Conservation (phyloP, 2,329 filamentous ascomycete genomes). For the Zasmidium angulare region DNA sequence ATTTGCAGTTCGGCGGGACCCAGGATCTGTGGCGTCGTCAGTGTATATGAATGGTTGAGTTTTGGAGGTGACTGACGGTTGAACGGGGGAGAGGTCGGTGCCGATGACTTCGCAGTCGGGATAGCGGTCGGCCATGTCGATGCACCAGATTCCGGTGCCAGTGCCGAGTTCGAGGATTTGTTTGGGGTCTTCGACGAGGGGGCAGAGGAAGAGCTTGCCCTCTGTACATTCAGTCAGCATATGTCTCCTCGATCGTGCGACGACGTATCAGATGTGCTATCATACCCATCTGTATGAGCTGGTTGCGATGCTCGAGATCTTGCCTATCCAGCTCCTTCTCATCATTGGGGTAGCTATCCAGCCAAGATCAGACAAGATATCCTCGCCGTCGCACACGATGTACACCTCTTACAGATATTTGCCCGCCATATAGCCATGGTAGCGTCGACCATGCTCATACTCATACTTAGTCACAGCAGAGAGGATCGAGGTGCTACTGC, state of each 20-base stretch:
- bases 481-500: slow-evolving; percentile 20
- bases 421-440: slow-evolving; percentile 32
- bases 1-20: slow-evolving; percentile 30
- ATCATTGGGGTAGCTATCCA: slow-evolving; percentile 29
- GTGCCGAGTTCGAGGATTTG: slow-evolving; percentile 52
- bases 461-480: slow-evolving; percentile 18
- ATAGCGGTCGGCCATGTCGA: slow-evolving; percentile 39
- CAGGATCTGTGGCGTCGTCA: slow-evolving; percentile 10
- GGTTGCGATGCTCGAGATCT: slow-evolving; percentile 36
- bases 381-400: not conserved
- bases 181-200: slow-evolving; percentile 37
- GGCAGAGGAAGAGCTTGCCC: slow-evolving; percentile 42
- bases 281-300: slow-evolving; percentile 23
- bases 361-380: too few species aligned
- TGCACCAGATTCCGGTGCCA: slow-evolving; percentile 34
- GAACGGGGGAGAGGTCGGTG: slow-evolving; percentile 34
- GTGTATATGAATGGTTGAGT: not conserved
- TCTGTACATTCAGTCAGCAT: slow-evolving; percentile 5
- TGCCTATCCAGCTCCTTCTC: slow-evolving; percentile 32
- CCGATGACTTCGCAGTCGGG: slow-evolving; percentile 34
- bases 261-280: too few species aligned
- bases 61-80: not conserved
- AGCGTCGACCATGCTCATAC: slow-evolving; percentile 29
- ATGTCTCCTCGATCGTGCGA: too few species aligned
- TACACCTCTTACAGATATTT: slow-evolving; percentile 28